Conservation (phyloP, 108 stramenopile genomes). For the Cylindrotheca fusiformis region DNA sequence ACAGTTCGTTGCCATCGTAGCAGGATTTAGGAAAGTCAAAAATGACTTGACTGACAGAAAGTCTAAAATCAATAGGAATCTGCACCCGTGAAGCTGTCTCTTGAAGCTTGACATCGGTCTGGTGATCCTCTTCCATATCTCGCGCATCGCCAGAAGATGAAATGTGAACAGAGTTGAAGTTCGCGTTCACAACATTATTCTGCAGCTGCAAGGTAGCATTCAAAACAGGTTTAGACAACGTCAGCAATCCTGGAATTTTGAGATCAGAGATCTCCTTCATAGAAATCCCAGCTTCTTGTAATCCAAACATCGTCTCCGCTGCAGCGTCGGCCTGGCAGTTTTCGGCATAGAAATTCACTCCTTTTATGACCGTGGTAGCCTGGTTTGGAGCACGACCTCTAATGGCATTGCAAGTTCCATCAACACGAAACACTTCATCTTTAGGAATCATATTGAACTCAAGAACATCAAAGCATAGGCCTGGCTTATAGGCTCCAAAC, state of each 20-base stretch:
- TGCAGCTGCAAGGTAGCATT: not conserved
- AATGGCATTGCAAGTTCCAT: not conserved
- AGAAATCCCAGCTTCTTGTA: not conserved
- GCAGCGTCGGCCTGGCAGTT: not conserved
- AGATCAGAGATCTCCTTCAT: not conserved
- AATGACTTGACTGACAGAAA: too few species aligned
- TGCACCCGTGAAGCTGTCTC: too few species aligned
- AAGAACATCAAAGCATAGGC: not conserved
- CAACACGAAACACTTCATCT: not conserved
- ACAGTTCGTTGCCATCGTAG: too few species aligned
- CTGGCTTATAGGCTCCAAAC: not conserved
- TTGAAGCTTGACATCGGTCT: too few species aligned
- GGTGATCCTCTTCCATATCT: too few species aligned
- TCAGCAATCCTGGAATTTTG: not conserved
- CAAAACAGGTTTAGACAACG: not conserved
- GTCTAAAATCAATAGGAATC: too few species aligned
- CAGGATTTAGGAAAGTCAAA: too few species aligned
- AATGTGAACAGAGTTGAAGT: too few species aligned
- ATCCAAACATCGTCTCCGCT: not conserved
- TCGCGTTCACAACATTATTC: too few species aligned
- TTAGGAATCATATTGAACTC: not conserved
- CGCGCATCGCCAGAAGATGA: too few species aligned
- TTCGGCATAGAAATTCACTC: not conserved
- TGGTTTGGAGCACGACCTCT: not conserved
- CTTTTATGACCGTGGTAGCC: not conserved